Conservation (phyloP, 1,139 yeast species). For the Candida sanyaensis region DNA sequence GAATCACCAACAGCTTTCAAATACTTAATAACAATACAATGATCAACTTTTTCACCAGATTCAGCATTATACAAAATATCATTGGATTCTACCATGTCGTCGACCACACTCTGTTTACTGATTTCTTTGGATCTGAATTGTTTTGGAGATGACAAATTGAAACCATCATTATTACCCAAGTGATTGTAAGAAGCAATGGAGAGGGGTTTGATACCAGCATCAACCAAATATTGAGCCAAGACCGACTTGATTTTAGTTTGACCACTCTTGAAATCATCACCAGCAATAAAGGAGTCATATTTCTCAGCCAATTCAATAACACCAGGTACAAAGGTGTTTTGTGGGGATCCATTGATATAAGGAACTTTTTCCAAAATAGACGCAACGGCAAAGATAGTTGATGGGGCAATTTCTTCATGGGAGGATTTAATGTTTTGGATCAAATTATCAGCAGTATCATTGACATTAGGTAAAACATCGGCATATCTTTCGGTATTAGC, state of each 20-base stretch:
- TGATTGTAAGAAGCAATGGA: slow-evolving; percentile 96
- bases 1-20: slow-evolving; percentile 94
- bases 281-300: slow-evolving; percentile 80
- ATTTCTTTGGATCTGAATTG: slow-evolving; percentile 97
- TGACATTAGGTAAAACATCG: slow-evolving; percentile 74
- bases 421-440: slow-evolving; percentile 71
- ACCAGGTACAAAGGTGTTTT: slow-evolving; percentile 96
- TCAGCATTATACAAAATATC: slow-evolving; percentile 82
- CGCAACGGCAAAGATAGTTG: slow-evolving; percentile 91
- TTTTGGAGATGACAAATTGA: slow-evolving; percentile 84
- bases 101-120: slow-evolving; percentile 89
- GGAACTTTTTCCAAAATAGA: slow-evolving; percentile 85
- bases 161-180: slow-evolving; percentile 96
- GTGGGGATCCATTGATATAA: slow-evolving; percentile 96
- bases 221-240: slow-evolving; percentile 91
- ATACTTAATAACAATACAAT: slow-evolving; percentile 94
- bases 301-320: slow-evolving; percentile 86
- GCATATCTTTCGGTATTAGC: slow-evolving; percentile 97
- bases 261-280: slow-evolving; percentile 97
- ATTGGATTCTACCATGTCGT: slow-evolving; percentile 91
- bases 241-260: slow-evolving; percentile 96
- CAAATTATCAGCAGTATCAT: slow-evolving; percentile 85
- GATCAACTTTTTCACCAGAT: slow-evolving; percentile 79
- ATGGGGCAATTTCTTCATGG: slow-evolving; percentile 86
- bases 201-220: slow-evolving; percentile 94